These are phyloP conservation scores for Helichrysum umbraculigerum DNA, from an alignment of 129 eudicot genomes.

Conservation along the genomic window DNA sequence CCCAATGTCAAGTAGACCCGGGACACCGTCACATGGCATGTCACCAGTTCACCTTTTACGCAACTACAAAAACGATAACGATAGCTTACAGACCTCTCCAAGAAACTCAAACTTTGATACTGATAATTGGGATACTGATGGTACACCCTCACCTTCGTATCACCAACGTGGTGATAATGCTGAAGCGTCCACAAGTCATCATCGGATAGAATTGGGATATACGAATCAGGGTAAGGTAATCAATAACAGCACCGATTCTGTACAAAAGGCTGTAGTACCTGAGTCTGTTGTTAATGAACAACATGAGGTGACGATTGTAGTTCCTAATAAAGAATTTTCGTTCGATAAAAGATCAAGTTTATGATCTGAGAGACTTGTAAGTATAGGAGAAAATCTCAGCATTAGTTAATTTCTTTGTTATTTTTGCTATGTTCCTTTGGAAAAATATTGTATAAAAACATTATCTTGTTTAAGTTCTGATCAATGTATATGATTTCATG, in stretches of 20 bases:
- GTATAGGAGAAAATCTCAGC: background rate
- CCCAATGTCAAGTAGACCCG: constrained; percentile 53
- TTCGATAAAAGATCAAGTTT: constrained; percentile 37
- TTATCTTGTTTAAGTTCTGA: background rate
- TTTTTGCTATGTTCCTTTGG: background rate
- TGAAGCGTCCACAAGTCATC: constrained; percentile 17
- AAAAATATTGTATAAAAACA: background rate
- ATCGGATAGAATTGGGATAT: constrained; percentile 1
- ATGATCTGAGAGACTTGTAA: constrained; percentile 7
- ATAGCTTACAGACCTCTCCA: constrained; percentile 45
- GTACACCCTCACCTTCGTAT: constrained; percentile 38
- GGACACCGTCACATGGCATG: constrained; percentile 48
- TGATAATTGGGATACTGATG: constrained; percentile 39
- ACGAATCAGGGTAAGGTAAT: constrained; percentile 18
- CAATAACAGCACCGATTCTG: background rate
- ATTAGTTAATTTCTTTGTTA: constrained; percentile 20
- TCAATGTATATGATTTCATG: background rate
- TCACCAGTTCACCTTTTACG: constrained; percentile 54
- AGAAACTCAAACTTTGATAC: constrained; percentile 34
- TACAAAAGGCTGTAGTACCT: constrained; percentile 10
- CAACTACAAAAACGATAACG: constrained; percentile 31
- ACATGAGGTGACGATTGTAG: constrained; percentile 23
- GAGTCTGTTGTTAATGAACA: constrained; percentile 7
- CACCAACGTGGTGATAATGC: constrained; percentile 16
- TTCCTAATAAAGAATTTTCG: constrained; percentile 37